phyloP scores from a whole-genome alignment of 208 protist species.

The Naegleria gruberi region DNA sequence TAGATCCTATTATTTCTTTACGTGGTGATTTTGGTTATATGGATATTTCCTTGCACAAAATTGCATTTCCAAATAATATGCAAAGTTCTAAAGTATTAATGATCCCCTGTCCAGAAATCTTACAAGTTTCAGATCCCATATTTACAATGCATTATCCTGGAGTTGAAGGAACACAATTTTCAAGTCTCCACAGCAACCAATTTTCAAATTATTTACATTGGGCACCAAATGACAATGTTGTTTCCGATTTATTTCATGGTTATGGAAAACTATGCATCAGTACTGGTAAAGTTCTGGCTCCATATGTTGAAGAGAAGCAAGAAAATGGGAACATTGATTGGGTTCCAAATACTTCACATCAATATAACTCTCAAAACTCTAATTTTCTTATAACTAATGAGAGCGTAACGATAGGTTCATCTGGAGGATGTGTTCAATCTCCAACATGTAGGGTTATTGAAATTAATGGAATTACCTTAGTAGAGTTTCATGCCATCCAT shows the following conservation, averaged over 20 bases:
- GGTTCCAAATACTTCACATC: too few species aligned
- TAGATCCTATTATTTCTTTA: neutral
- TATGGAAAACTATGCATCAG: neutral
- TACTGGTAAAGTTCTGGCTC: neutral
- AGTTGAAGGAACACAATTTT: neutral
- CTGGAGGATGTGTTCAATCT: too few species aligned
- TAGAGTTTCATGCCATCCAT: too few species aligned
- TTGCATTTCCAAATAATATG: neutral
- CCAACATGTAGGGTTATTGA: too few species aligned
- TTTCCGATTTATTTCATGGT: neutral
- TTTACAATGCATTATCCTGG: neutral
- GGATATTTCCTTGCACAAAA: neutral
- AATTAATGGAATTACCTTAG: too few species aligned
- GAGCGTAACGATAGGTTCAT: too few species aligned
- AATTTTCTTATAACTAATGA: too few species aligned
- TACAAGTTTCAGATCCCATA: neutral
- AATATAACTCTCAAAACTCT: too few species aligned
- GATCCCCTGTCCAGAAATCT: neutral
- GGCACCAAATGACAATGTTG: neutral
- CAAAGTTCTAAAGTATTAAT: neutral
- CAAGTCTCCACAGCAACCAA: neutral
- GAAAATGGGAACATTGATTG: too few species aligned
- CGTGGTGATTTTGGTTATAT: neutral
- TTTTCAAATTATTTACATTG: neutral
- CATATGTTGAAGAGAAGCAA: neutral